Evolutionary conservation across 352 stramenopile genomes (phyloP).

Genomic region (Globisporangium paroecandrum): DNA sequence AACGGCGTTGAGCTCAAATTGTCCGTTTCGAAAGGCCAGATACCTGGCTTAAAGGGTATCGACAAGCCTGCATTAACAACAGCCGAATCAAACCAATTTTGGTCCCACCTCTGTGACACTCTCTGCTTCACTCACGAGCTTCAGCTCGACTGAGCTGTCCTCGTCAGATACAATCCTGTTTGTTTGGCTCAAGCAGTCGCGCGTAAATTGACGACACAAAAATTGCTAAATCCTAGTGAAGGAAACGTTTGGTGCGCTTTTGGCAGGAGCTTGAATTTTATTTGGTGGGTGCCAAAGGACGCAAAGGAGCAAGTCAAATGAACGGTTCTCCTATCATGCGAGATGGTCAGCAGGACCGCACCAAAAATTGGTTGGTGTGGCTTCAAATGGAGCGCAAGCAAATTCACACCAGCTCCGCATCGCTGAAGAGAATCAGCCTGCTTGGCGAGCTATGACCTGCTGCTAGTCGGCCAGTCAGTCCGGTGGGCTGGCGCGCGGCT

Average conservation of each 20-base stretch:
- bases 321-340: background rate
- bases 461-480: background rate
- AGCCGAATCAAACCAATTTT: background rate
- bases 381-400: background rate
- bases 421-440: background rate
- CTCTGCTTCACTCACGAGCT: background rate
- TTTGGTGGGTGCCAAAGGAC: background rate
- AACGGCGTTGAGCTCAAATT: background rate
- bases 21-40: background rate
- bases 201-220: too few species aligned
- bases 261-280: background rate
- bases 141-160: background rate
- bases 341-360: background rate
- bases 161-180: too few species aligned
- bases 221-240: background rate
- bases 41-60: background rate
- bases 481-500: background rate
- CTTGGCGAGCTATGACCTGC: background rate
- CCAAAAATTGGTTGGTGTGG: background rate
- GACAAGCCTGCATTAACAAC: background rate
- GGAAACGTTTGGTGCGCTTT: background rate
- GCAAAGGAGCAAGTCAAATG: background rate
- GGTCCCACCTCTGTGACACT: background rate
- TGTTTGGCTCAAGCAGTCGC: background rate
- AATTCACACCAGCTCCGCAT: background rate